Evolutionary conservation across 148 eudicot species (phyloP).

Genomic region (Salicornia ramosissima): DNA sequence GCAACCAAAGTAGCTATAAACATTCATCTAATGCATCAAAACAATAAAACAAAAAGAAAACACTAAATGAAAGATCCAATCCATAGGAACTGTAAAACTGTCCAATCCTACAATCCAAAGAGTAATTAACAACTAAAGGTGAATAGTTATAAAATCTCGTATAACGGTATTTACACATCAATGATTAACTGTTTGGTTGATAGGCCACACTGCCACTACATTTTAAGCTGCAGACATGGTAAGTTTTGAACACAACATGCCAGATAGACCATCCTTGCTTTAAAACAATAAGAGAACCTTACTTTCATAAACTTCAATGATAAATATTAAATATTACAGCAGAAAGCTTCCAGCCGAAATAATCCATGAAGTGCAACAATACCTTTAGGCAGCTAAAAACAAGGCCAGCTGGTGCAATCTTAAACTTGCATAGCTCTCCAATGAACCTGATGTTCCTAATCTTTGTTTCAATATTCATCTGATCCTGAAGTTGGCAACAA

Average conservation of each 20-base stretch:
- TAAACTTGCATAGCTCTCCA: slow-evolving; percentile 96
- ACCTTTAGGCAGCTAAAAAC: slow-evolving; percentile 92
- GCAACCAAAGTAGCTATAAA: too few species aligned
- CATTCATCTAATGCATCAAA: too few species aligned
- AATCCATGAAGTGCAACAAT: slow-evolving; percentile 3
- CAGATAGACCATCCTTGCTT: neutral
- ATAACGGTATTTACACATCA: neutral
- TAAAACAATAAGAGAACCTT: neutral
- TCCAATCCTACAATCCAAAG: neutral
- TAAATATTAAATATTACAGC: neutral
- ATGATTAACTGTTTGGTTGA: neutral
- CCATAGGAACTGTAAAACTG: neutral
- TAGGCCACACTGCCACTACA: neutral
- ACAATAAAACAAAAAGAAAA: too few species aligned
- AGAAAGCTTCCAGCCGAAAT: neutral
- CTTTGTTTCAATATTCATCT: slow-evolving; percentile 95
- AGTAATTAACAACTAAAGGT: neutral
- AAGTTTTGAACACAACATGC: neutral
- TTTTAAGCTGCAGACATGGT: neutral
- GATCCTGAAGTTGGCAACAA: slow-evolving; percentile 51
- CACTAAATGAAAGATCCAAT: neutral
- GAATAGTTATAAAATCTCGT: neutral
- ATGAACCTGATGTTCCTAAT: slow-evolving; percentile 90
- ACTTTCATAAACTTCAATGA: neutral
- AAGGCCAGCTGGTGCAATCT: slow-evolving; percentile 76